Evolutionary conservation across 2,329 filamentous ascomycete species (phyloP), one percentile per base, ranked within the genome.

Genomic region (Colletotrichum salicis): DNA sequence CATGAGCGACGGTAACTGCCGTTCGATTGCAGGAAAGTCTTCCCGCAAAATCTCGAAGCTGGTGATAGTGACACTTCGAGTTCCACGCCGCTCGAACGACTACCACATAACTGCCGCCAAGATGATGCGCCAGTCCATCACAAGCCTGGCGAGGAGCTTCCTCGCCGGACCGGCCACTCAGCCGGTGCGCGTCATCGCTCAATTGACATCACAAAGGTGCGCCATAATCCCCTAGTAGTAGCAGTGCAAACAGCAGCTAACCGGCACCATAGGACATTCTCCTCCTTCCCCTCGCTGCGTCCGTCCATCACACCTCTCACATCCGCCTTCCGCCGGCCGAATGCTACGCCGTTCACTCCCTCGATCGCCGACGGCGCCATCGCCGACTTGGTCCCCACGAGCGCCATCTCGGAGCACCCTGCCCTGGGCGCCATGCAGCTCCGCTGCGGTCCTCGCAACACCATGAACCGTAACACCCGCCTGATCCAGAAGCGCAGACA

Each of bases 401-500:
- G 80, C 13, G 78, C 86, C 71, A 84, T 90, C 74, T 86, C 87
- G 13, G 78, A 85, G 33, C 85, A 89, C 78, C 88, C 88, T 35
- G 85, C 86, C 10, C 80, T 90, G n/a, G 84, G 81, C 59, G 79
- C 80, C 56, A 78, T 77, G 71, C 88, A 90, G 81, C 81, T 90
- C 74, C 87, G 89, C 67, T 90, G 86, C 82, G 89, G 87, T 1
- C 89, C 88, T 59, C 85, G 88, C 71, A 85, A 88, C 77, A 90
- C 87, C 37, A 86, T 90, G 87, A 85, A 87, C 67, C 81, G 84
- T 61, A 81, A 85, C 67, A 89, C 86, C 66, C 84, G 89, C 45
- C 81, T 90, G 65, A 79, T 90, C 15, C 87, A 90, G 80, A 91
- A 90, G 84, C 84, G 89, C 29, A 84, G 88, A 74, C 86, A 87